Percentiles rank a stretch among this genome's conserved stretches.
Evolutionary conservation across 345 rosid genomes (phyloP).

Genomic region (Populus euphratica): DNA sequence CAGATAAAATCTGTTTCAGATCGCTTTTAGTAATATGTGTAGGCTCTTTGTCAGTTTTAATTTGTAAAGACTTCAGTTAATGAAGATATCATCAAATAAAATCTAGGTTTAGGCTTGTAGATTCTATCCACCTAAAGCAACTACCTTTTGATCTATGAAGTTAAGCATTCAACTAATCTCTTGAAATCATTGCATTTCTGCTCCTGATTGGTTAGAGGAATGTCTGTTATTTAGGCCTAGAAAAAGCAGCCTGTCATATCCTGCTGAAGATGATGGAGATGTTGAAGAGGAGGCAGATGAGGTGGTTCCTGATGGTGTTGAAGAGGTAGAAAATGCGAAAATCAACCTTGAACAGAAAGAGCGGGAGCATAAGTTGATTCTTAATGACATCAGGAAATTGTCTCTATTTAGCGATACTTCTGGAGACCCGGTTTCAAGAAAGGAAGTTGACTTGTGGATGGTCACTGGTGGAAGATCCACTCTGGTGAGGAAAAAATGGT

Average conservation of each 20-base stretch:
- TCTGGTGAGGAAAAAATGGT: constrained; percentile 38
- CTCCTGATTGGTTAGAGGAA: constrained; percentile 11
- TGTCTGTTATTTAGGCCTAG: constrained; percentile 66
- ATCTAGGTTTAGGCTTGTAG: neutral
- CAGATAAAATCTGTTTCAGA: neutral
- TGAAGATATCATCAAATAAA: constrained; percentile 8
- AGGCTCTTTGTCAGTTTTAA: neutral
- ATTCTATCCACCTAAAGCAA: constrained; percentile 12
- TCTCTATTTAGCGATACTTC: constrained; percentile 50
- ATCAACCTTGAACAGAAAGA: constrained; percentile 78
- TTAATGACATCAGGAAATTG: constrained; percentile 73
- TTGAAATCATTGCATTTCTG: neutral
- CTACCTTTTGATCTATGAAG: constrained; percentile 5
- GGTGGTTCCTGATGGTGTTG: constrained; percentile 94
- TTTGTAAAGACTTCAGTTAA: neutral
- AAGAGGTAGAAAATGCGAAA: constrained; percentile 95
- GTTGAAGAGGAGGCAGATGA: constrained; percentile 97
- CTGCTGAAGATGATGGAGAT: constrained; percentile 91
- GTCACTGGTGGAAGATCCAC: constrained; percentile 40
- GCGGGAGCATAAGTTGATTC: constrained; percentile 64
- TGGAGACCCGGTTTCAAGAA: constrained; percentile 40
- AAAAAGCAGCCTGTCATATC: constrained; percentile 78
- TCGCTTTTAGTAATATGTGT: neutral
- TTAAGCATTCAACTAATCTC: neutral
- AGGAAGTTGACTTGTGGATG: constrained; percentile 49